These are phyloP conservation scores for Podila clonocystis DNA, from an alignment of 192 early-diverging fungal genomes.

Conservation along the genomic window DNA sequence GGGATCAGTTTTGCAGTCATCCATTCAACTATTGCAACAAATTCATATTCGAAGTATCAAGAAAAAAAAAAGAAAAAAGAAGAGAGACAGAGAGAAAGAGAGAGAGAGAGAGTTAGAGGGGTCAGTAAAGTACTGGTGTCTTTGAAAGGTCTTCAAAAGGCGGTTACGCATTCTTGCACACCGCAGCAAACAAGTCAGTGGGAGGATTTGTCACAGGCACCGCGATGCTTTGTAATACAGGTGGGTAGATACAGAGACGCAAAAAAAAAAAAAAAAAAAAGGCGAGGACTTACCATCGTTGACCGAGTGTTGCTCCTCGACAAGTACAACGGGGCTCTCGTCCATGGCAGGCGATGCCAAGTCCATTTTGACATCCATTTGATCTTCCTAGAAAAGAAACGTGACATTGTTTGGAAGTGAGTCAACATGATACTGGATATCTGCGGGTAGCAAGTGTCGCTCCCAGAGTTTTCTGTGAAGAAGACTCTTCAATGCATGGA, in stretches of 20 bases:
- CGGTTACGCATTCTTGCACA: not conserved
- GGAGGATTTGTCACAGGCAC: not conserved
- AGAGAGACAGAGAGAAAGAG: too few relatives aligned
- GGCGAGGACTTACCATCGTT: constrained; percentile 8
- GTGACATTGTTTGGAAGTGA: too few relatives aligned
- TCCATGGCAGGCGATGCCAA: constrained; percentile 12
- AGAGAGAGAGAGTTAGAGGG: not conserved
- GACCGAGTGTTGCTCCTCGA: constrained; percentile 20
- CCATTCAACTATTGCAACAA: constrained; percentile 42
- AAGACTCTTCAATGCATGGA: too few relatives aligned
- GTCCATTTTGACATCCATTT: constrained; percentile 36
- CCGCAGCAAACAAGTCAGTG: not conserved
- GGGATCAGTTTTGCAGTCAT: constrained; percentile 55
- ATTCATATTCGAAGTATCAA: not conserved
- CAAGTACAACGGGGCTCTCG: constrained; percentile 15
- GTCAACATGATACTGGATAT: too few relatives aligned
- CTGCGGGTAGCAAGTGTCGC: too few relatives aligned
- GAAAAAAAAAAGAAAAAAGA: too few relatives aligned
- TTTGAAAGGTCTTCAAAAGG: not conserved
- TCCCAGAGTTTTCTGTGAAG: too few relatives aligned
- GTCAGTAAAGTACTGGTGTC: not conserved
- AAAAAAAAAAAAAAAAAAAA: constrained; percentile 22
- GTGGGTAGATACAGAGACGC: too few relatives aligned
- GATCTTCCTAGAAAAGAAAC: constrained; percentile 4
- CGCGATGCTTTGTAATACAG: too few relatives aligned